A percentile compares a stretch with the other conserved stretches of the same genome.
These are phyloP conservation scores for Trypanosoma conorhini DNA, from an alignment of 208 protist genomes.

Conservation along the genomic window DNA sequence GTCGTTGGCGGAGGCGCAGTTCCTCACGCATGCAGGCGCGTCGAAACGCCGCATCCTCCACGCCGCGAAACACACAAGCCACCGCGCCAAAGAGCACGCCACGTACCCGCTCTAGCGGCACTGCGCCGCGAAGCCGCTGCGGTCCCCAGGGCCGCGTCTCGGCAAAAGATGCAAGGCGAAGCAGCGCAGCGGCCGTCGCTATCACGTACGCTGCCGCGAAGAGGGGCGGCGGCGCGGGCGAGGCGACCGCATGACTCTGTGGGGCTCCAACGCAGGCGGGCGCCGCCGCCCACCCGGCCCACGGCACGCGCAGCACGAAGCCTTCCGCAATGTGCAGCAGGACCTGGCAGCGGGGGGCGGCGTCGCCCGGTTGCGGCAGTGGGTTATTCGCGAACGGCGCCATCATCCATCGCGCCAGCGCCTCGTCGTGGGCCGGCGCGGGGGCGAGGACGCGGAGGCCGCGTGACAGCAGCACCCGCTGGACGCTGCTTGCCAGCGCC, in stretches of 20 bases:
- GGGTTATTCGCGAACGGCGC: neutral
- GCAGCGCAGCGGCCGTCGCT: neutral
- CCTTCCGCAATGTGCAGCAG: neutral
- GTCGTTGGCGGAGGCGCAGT: conserved; percentile 3
- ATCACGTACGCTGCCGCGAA: conserved; percentile 1
- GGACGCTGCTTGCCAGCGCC: neutral
- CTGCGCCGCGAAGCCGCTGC: neutral
- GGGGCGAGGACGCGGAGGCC: neutral
- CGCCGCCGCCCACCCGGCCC: conserved; percentile 4
- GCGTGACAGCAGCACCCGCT: conserved; percentile 1
- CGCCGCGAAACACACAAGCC: neutral
- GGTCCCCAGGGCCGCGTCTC: neutral
- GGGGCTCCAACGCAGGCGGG: neutral
- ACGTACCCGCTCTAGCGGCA: neutral
- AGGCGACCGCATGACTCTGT: neutral
- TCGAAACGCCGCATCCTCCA: conserved; percentile 10
- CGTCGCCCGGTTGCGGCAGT: neutral
- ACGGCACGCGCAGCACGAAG: conserved; percentile 7
- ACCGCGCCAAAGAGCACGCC: conserved; percentile 16
- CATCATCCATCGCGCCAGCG: neutral
- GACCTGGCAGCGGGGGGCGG: neutral
- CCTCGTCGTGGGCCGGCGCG: neutral
- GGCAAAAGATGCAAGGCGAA: neutral
- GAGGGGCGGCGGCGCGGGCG: neutral
- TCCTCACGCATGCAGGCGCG: conserved; percentile 14